These are phyloP conservation scores for Leccinum angustisporum DNA, from an alignment of 1,284 basidiomycete species.

Conservation along the genomic window DNA sequence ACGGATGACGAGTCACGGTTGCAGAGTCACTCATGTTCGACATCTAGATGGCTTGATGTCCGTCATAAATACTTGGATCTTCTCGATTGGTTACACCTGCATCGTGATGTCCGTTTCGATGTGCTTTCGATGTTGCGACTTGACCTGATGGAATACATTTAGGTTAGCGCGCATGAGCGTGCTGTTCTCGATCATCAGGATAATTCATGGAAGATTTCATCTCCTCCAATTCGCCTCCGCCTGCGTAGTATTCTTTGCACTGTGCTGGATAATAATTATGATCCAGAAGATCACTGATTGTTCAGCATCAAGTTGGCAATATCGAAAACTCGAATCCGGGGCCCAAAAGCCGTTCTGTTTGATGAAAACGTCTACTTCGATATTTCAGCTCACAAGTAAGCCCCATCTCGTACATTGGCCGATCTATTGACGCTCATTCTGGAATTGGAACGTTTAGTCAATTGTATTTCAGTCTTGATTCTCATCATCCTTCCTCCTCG, in stretches of 20 bases:
- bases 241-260: constrained; percentile 4
- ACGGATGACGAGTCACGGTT: not conserved
- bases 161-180: constrained; percentile 4
- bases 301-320: constrained; percentile 2
- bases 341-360: not conserved
- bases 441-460: not conserved
- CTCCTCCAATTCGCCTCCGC: constrained; percentile 6
- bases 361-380: not conserved
- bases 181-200: constrained; percentile 9
- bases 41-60: not conserved
- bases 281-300: constrained; percentile 4
- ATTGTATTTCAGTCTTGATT: constrained; percentile 10
- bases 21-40: not conserved
- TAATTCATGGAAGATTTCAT: not conserved
- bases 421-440: not conserved
- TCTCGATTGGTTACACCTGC: not conserved
- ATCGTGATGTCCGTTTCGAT: constrained; percentile 1
- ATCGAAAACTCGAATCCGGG: not conserved
- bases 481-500: constrained; percentile 14
- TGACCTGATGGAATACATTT: not conserved
- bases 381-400: constrained; percentile 6
- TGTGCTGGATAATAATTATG: constrained; percentile 4
- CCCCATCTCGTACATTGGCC: not conserved
- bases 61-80: not conserved
- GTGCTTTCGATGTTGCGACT: not conserved